Evolutionary conservation across 169 alveolate species (phyloP).

Genomic region (Eimeria tenella): DNA sequence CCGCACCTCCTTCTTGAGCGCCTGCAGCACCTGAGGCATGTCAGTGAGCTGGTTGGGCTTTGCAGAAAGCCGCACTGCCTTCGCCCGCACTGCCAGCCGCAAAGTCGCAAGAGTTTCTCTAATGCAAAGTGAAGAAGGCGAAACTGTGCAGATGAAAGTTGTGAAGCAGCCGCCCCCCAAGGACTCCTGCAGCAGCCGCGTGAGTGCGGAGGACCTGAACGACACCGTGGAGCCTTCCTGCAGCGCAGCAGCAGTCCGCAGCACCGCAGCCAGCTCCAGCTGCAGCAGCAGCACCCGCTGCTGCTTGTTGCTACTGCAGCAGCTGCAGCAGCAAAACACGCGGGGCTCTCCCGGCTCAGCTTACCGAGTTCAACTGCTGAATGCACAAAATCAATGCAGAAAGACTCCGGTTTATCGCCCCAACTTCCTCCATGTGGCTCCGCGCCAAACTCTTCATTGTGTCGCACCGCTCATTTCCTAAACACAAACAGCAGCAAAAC

Average conservation of each 20-base stretch:
- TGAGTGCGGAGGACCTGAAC: conserved; percentile 78
- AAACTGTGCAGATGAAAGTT: conserved; percentile 84
- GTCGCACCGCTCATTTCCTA: conserved; percentile 85
- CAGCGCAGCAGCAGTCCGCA: neutral
- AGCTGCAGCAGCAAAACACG: conserved; percentile 10
- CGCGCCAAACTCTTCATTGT: conserved; percentile 80
- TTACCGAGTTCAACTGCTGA: conserved; percentile 83
- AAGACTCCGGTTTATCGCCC: conserved; percentile 85
- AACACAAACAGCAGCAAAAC: neutral
- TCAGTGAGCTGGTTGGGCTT: conserved; percentile 55
- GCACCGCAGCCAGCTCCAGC: neutral
- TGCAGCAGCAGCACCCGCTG: neutral
- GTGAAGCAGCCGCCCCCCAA: conserved; percentile 82
- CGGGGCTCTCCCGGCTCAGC: neutral
- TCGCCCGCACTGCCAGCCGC: conserved; percentile 84
- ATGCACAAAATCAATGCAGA: conserved; percentile 85
- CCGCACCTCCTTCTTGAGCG: conserved; percentile 37
- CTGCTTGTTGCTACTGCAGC: neutral
- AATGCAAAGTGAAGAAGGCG: conserved; percentile 81
- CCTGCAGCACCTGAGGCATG: neutral
- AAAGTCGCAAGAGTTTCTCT: conserved; percentile 85
- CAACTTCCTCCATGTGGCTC: conserved; percentile 84
- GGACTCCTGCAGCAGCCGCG: conserved; percentile 80
- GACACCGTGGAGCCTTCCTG: conserved; percentile 84
- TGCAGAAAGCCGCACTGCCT: conserved; percentile 78